These are phyloP conservation scores for Hymenotorrendiella dingleyae DNA, from an alignment of 2,329 filamentous ascomycete species.

Conservation along the genomic window DNA sequence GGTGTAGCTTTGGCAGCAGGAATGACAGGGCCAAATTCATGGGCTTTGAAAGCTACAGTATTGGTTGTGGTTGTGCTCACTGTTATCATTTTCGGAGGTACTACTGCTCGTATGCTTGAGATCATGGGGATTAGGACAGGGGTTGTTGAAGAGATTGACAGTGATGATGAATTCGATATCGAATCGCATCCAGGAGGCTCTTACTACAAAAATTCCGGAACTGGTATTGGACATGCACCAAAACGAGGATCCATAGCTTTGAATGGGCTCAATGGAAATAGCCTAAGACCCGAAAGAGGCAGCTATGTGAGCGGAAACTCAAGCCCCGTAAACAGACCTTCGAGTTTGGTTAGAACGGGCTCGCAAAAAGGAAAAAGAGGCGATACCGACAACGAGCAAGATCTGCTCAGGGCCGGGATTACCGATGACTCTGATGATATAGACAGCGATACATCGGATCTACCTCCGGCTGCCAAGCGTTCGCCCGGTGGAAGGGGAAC, in stretches of 20 bases:
- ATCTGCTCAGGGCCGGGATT: constrained; percentile 45
- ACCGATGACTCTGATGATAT: constrained; percentile 52
- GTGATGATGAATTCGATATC: constrained; percentile 97
- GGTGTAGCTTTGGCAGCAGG: constrained; percentile 91
- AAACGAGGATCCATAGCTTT: constrained; percentile 45
- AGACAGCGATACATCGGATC: constrained; percentile 62
- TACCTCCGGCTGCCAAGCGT: constrained; percentile 51
- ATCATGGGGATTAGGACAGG: constrained; percentile 95
- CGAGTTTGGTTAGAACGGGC: constrained; percentile 48
- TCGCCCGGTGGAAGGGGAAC: constrained; percentile 12
- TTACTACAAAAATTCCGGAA: constrained; percentile 72
- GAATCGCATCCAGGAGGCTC: constrained; percentile 36
- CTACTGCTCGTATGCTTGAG: constrained; percentile 94
- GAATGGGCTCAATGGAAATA: constrained; percentile 46
- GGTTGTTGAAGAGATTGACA: constrained; percentile 94
- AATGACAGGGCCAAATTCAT: constrained; percentile 73
- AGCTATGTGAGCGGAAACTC: constrained; percentile 34
- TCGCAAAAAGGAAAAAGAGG: constrained; percentile 33
- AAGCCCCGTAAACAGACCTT: constrained; percentile 30
- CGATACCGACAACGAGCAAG: constrained; percentile 47
- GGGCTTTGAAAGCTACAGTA: constrained; percentile 87
- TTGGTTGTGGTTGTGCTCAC: constrained; percentile 94
- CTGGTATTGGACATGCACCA: constrained; percentile 71
- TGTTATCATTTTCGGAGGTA: constrained; percentile 97
- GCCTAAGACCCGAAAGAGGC: constrained; percentile 28